Base-by-base conservation (phyloP, 2,329 filamentous ascomycete genomes). In the Penicillium sp. region DNA sequence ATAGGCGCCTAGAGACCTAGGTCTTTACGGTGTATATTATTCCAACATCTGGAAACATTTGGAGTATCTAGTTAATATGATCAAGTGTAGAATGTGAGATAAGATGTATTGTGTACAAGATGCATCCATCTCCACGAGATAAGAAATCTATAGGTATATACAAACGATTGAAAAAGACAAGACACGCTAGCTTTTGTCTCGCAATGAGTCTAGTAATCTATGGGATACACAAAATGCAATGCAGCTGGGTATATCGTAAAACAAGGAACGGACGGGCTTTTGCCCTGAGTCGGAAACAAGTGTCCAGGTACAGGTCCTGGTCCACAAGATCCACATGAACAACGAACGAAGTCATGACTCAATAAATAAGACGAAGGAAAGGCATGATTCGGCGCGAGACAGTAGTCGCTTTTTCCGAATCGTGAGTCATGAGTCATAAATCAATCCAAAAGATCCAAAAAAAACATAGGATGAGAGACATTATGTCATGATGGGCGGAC, bases 331-430 rank as follows among this genome's bases (percentile, higher is more conserved):
- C 44, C 35, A 54, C 33, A n/a, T 13, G 39, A 13, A 31, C 49
- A 43, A 51, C 26, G 33, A 24, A 37, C n/a, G 16, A 39, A 56
- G 26, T 46, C 48, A 55, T 58, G 63, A 60, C 57, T 65, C 58
- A 13, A 52, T 1, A 50, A 55, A 7, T 1, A 41, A 59, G 63
- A 67, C 64, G 53, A 67, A 67, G 55, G 64, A 71, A 67, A 63
- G 64, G 64, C 62, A 71, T 64, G 64, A 68, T 62, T 54, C 56
- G 21, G 55, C 51, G 66, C 68, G 70, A 72, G 68, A 60, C 67
- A 72, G 70, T 72, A 74, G 71, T 73, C 70, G 66, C 66, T 57
- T 59, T 54, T n/a, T 37, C n/a, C 53, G 53, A 52, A 63, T 63
- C 66, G 63, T 66, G 57, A 68, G 61, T 72, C 68, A 57, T 69